A percentile compares a stretch with the other conserved stretches of the same genome.
These are phyloP conservation scores for Orobanche coerulescens DNA, from an alignment of 257 asterid species.

Conservation along the genomic window DNA sequence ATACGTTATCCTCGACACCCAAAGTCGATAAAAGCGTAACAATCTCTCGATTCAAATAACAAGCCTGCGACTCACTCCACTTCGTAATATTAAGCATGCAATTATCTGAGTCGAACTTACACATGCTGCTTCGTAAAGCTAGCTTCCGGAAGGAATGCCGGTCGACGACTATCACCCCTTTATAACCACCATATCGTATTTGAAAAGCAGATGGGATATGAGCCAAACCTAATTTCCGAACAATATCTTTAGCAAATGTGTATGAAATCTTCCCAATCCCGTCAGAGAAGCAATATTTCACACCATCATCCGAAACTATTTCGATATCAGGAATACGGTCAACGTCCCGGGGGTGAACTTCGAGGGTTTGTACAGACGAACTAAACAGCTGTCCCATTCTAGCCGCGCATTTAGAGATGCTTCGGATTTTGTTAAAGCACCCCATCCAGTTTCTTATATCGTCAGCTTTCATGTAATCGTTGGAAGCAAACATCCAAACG, in stretches of 20 bases:
- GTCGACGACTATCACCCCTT: slow-evolving; percentile 79
- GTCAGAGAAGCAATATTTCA: slow-evolving; percentile 80
- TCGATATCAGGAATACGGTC: slow-evolving; percentile 67
- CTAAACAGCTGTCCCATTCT: slow-evolving; percentile 97
- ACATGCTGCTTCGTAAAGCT: slow-evolving; percentile 70
- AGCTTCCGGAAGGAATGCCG: slow-evolving; percentile 56
- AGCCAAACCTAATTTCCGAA: slow-evolving; percentile 45
- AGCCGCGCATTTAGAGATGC: slow-evolving; percentile 85
- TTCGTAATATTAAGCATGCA: slow-evolving; percentile 81
- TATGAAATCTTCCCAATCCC: slow-evolving; percentile 84
- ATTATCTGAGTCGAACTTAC: slow-evolving; percentile 72
- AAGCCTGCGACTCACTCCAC: slow-evolving; percentile 80
- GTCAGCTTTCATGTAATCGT: slow-evolving; percentile 51
- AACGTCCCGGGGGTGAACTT: slow-evolving; percentile 45
- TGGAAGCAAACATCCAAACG: slow-evolving; percentile 98
- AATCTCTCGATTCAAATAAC: slow-evolving; percentile 86
- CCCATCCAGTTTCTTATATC: slow-evolving; percentile 96
- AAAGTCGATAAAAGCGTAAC: slow-evolving; percentile 64
- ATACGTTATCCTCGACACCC: slow-evolving; percentile 57
- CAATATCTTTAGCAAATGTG: slow-evolving; percentile 50
- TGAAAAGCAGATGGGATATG: slow-evolving; percentile 85
- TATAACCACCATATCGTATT: slow-evolving; percentile 90
- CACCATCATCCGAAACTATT: slow-evolving; percentile 56
- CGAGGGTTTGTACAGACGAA: slow-evolving; percentile 59
- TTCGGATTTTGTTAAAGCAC: slow-evolving; percentile 64